phyloP scores from a whole-genome alignment of 345 rosid genomes.

The Heritiera fomes region DNA sequence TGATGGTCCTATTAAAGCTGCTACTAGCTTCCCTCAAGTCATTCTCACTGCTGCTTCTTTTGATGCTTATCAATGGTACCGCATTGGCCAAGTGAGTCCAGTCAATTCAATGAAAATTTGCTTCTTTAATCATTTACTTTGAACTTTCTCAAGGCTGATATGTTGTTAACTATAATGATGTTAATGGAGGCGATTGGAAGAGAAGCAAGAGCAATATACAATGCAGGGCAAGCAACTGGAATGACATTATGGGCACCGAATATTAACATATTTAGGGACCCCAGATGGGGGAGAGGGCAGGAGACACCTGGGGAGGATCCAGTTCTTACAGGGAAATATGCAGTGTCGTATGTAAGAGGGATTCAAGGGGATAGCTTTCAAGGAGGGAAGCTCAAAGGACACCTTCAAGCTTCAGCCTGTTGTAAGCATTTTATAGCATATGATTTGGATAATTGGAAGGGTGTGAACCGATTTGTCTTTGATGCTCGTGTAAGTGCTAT shows the following conservation, averaged over 20 bases:
- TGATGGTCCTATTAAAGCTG: conserved; percentile 52
- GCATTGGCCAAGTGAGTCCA: conserved; percentile 69
- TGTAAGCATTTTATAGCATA: conserved; percentile 94
- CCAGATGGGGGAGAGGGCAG: conserved; percentile 93
- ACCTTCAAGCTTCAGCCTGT: conserved; percentile 73
- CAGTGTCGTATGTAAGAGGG: conserved; percentile 74
- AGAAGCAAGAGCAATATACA: conserved; percentile 71
- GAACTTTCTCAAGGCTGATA: not conserved
- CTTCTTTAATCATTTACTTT: not conserved
- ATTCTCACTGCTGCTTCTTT: conserved; percentile 83
- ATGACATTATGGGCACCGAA: conserved; percentile 87
- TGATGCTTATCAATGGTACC: conserved; percentile 69
- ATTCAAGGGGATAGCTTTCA: conserved; percentile 62
- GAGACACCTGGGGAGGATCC: conserved; percentile 97
- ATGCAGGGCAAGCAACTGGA: conserved; percentile 64
- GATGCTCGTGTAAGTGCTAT: conserved; percentile 62
- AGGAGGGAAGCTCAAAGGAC: conserved; percentile 43
- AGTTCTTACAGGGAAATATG: conserved; percentile 51
- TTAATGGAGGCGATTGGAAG: conserved; percentile 49
- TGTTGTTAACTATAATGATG: not conserved
- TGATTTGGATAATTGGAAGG: conserved; percentile 88
- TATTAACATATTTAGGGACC: conserved; percentile 84
- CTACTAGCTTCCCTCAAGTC: conserved; percentile 92
- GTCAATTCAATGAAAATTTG: not conserved
- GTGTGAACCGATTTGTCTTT: conserved; percentile 61